Evolutionary conservation across 2,329 filamentous ascomycete species (phyloP), one percentile per base, ranked within the genome.

Genomic region (Phialophora chinensis): DNA sequence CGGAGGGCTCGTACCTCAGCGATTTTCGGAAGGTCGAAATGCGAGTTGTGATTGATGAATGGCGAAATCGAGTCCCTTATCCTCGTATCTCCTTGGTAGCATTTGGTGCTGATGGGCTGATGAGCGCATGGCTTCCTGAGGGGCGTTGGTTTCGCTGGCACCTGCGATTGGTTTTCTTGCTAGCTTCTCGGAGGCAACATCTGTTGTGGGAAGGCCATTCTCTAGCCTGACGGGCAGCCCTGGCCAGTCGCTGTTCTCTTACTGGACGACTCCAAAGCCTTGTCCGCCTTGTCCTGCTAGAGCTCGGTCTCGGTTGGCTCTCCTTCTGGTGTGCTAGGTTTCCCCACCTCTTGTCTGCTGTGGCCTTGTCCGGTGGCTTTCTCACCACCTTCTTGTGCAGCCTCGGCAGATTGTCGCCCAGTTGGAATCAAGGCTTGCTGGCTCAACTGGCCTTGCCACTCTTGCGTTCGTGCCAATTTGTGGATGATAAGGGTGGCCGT

Each of bases 351-450:
- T 55, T 42, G 52, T 59, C 17, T 42, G 59, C 61, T 55, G 60
- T 61, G 59, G 31, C 47, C 52, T 62, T 11, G 35, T 52, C 52
- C 14, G 35, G 50, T 14, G 35, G 35, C 33, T 54, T 62, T 55
- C 50, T 44, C 57, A 56, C 42, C 56, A 35, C 60, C 63, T 31
- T 27, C 38, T 55, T 64, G 56, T 66, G 65, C 68, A 70, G 68
- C 68, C 68, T 70, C 68, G 68, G 68, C 65, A 69, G 68, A 69
- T 67, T 60, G 29, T 60, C 52, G 60, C 35, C 66, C 59, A 60
- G 42, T 66, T 62, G 62, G 42, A 62, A 52, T 63, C 38, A 49
- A 57, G 50, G 42, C 25, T 29, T 50, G 20, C n/a, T 42, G 42
- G 47, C 33, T 27, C 14, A 47, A 29, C 33, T 57, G 65, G 65